Evolutionary conservation across 306 rosid genomes (phyloP).

Genomic region (Argentina anserina): DNA sequence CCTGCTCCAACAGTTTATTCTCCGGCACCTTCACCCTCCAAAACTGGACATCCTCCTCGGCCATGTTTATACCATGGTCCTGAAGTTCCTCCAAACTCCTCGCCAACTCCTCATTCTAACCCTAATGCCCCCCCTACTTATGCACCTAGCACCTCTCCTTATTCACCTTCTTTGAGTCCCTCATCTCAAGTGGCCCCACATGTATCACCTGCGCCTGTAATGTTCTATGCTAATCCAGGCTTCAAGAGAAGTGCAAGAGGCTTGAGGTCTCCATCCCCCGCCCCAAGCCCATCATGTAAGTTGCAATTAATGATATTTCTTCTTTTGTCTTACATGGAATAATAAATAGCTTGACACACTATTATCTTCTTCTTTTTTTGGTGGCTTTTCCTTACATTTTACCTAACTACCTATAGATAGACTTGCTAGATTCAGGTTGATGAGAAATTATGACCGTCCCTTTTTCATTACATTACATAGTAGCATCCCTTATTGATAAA

Average conservation of each 20-base stretch:
- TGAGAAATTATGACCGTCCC: neutral
- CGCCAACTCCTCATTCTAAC: conserved; percentile 38
- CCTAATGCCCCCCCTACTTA: conserved; percentile 32
- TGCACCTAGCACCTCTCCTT: conserved; percentile 42
- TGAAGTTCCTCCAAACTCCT: conserved; percentile 33
- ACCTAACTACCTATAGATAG: neutral
- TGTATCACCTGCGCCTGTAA: conserved; percentile 34
- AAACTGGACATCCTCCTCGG: conserved; percentile 36
- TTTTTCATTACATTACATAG: no score
- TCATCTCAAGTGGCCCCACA: conserved; percentile 36
- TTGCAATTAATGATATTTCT: conserved; percentile 6
- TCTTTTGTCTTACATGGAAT: no score
- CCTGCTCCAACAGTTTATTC: conserved; percentile 33
- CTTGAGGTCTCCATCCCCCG: conserved; percentile 33
- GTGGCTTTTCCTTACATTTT: neutral
- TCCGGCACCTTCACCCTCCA: conserved; percentile 42
- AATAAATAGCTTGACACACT: neutral
- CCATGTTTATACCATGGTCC: conserved; percentile 44
- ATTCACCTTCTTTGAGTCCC: conserved; percentile 33
- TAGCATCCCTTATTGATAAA: neutral
- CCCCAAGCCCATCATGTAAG: conserved; percentile 63
- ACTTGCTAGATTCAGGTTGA: neutral
- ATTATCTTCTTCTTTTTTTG: neutral
- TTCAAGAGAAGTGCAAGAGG: conserved; percentile 33
- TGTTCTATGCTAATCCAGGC: conserved; percentile 29